A percentile compares a stretch with the other conserved stretches of the same genome.
Evolutionary conservation across 257 asterid species (phyloP).

Genomic region (Mitragyna speciosa): DNA sequence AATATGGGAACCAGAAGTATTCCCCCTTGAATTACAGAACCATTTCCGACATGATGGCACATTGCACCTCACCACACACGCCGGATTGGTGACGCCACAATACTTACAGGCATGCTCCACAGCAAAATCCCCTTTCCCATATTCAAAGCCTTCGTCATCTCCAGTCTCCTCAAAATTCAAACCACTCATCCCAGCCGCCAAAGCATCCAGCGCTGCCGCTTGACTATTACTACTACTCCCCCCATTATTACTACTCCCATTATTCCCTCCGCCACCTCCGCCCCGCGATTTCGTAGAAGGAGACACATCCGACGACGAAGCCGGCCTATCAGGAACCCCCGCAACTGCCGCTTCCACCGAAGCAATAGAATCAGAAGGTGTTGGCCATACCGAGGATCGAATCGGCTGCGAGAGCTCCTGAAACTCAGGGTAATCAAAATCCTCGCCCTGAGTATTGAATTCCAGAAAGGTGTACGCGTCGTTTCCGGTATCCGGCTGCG

Average conservation of each 20-base stretch:
- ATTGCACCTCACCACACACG: conserved; percentile 92
- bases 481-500: conserved; percentile 93
- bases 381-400: conserved; percentile 76
- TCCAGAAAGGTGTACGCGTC: conserved; percentile 90
- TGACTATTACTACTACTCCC: conserved; percentile 43
- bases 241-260: conserved; percentile 28
- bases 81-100: conserved; percentile 93
- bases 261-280: conserved; percentile 33
- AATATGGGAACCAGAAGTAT: conserved; percentile 97
- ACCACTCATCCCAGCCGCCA: conserved; percentile 93
- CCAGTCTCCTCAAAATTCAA: conserved; percentile 93
- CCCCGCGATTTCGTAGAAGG: conserved; percentile 49
- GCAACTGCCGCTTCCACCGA: conserved; percentile 17
- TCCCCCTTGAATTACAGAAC: conserved; percentile 98
- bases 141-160: conserved; percentile 85
- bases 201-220: conserved; percentile 78
- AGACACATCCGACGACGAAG: conserved; percentile 62
- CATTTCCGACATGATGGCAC: conserved; percentile 95
- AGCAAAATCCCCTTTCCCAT: conserved; percentile 78
- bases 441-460: conserved; percentile 92
- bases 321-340: conserved; percentile 40
- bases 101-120: conserved; percentile 92
- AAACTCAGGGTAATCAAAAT: conserved; percentile 86
- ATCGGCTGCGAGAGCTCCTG: conserved; percentile 91
- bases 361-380: conserved; percentile 62